Conservation (phyloP, 768 basidiomycete species). For the Kwoniella mangroviensis region DNA sequence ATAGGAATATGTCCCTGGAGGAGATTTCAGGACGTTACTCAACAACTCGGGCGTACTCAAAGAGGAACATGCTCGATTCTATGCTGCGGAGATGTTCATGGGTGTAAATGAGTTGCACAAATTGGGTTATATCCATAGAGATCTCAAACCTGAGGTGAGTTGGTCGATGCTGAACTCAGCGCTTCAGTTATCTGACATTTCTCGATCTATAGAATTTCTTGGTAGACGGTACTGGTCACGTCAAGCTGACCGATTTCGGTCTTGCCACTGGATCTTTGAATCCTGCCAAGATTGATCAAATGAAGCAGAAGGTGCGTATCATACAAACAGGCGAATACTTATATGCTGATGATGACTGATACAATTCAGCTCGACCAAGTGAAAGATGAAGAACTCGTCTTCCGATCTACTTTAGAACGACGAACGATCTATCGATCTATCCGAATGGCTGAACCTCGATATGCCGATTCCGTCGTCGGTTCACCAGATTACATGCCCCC, state of each 20-base stretch:
- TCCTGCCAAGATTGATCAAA: conserved; percentile 88
- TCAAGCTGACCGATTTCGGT: conserved; percentile 91
- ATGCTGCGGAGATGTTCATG: conserved; percentile 97
- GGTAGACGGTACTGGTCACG: conserved; percentile 92
- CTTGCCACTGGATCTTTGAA: conserved; percentile 95
- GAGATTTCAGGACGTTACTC: conserved; percentile 94
- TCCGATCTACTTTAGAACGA: conserved; percentile 89
- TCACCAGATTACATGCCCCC: conserved; percentile 98
- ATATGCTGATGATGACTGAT: conserved; percentile 13
- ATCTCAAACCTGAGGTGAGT: conserved; percentile 92
- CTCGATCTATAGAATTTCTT: conserved; percentile 77
- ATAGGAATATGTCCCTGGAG: conserved; percentile 92
- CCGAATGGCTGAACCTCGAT: conserved; percentile 84
- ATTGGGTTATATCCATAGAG: conserved; percentile 96
- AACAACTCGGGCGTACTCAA: conserved; percentile 98
- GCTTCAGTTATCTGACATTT: not conserved
- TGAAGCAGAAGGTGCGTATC: conserved; percentile 79
- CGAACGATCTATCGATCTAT: conserved; percentile 93
- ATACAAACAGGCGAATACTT: not conserved
- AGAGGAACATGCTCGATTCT: conserved; percentile 94
- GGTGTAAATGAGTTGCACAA: conserved; percentile 93
- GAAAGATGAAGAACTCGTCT: conserved; percentile 86
- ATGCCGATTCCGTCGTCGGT: conserved; percentile 94
- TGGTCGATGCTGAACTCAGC: not conserved
- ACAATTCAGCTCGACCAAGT: conserved; percentile 87